phyloP scores from a whole-genome alignment of 352 stramenopile species.

The Pythium diclinum region DNA sequence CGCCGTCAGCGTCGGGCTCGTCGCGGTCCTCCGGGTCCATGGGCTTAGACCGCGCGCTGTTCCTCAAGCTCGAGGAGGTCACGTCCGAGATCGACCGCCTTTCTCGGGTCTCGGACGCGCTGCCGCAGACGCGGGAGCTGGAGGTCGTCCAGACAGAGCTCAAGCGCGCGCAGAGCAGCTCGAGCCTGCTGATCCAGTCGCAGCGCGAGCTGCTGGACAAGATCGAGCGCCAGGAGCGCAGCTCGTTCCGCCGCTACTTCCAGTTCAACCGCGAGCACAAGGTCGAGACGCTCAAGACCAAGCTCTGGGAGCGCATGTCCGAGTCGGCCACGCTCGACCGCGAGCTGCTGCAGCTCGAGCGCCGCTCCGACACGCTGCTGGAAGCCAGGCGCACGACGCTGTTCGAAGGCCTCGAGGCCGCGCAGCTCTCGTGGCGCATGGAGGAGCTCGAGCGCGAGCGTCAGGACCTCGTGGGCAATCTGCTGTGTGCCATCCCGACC shows the following conservation, averaged over 20 bases:
- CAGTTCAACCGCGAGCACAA: conserved; percentile 48
- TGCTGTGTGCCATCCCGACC: conserved; percentile 38
- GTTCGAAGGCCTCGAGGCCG: conserved; percentile 19
- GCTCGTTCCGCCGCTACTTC: conserved; percentile 53
- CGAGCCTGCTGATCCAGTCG: conserved; percentile 38
- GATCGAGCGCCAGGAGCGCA: conserved; percentile 64
- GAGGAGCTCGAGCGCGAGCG: conserved; percentile 57
- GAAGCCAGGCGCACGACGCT: conserved; percentile 44
- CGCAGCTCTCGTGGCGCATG: conserved; percentile 34
- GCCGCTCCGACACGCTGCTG: conserved; percentile 47
- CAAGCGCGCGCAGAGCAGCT: conserved; percentile 36
- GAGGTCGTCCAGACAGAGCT: conserved; percentile 42
- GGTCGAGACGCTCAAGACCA: conserved; percentile 50
- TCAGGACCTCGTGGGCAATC: conserved; percentile 43
- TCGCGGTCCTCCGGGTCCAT: conserved; percentile 9
- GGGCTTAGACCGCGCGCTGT: conserved; percentile 52
- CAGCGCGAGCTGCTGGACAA: conserved; percentile 66
- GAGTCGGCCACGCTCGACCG: conserved; percentile 48
- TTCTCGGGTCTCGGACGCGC: conserved; percentile 29
- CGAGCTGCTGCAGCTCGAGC: conserved; percentile 56
- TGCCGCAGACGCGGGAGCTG: conserved; percentile 37
- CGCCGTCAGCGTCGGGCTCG: not conserved
- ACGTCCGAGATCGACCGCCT: conserved; percentile 45
- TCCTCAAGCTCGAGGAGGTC: conserved; percentile 56
- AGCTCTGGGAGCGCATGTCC: conserved; percentile 52